Base-by-base conservation (phyloP, 2,329 filamentous ascomycete species). In the Ascosphaera pollenicola region DNA sequence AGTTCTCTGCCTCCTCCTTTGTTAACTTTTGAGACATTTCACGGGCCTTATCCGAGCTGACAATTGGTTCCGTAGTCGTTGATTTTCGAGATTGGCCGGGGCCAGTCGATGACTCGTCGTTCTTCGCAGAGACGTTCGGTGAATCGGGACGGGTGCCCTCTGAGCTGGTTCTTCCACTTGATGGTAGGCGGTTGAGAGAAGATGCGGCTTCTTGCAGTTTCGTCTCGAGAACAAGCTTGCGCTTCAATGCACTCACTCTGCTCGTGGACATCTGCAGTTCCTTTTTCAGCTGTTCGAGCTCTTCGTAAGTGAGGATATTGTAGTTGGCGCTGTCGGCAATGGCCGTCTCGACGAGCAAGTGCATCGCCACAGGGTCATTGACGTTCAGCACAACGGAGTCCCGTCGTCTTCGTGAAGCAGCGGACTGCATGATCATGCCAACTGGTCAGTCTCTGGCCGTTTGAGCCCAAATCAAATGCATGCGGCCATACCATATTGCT, bases 141-240 rank as follows among this genome's bases (percentile, higher is more conserved):
- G 21, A 37, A 51, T 46, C 41, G 42, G 30, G 16, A 48, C 59
- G 64, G 45, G 69, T 68, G n/a, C 10, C 21, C 63, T 64, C 26
- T 18, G 39, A 18, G 24, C 41, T 36, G 8, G 31, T 19, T 7
- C 44, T 41, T 13, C 30, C 38, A 24, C 39, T 44, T 13, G 65
- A 48, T 42, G 65, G 66, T 21, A 98, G 65, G 49, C 78, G 76
- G 42, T 77, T 76, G 58, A 98, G 75, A 32, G 84, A 92, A 46
- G 78, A 71, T 8, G 89, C 83, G 1, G 89, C 89, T 66, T 95
- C 87, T 49, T 84, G 79, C 49, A 94, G 83, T 62, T 95, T 98
- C 40, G 75, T 79, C 56, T 98, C 89, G 36, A 95, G 74, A 24
- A 76, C 75, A 30, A 98, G 67, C 57, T 87, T 93, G 43, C 82